Evolutionary conservation across 1,284 basidiomycete genomes (phyloP).

Genomic region (Puccinia polysora): DNA sequence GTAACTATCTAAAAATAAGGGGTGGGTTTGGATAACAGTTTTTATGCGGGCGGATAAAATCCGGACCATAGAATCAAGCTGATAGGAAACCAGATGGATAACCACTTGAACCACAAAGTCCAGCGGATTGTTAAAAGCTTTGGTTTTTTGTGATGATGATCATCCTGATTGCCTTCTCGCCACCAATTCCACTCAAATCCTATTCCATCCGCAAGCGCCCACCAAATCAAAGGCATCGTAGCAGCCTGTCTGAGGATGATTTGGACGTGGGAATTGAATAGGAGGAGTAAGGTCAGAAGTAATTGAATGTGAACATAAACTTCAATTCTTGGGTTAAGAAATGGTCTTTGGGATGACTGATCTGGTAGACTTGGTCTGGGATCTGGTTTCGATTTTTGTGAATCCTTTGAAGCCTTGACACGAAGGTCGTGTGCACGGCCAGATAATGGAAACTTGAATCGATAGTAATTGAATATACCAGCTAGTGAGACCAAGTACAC

Average conservation of each 20-base stretch:
- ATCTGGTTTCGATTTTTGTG: too few species aligned
- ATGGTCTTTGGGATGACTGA: background rate
- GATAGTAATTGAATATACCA: slow-evolving; percentile 6
- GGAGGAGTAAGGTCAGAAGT: background rate
- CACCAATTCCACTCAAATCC: background rate
- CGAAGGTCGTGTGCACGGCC: background rate
- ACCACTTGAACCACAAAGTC: slow-evolving; percentile 17
- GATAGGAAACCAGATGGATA: slow-evolving; percentile 10
- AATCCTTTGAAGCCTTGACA: background rate
- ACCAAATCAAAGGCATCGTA: slow-evolving; percentile 29
- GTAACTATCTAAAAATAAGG: too few species aligned
- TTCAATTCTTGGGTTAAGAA: background rate
- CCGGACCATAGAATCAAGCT: slow-evolving; percentile 28
- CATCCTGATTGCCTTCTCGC: background rate
- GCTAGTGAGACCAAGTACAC: slow-evolving; percentile 17
- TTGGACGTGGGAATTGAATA: slow-evolving; percentile 38
- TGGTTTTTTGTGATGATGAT: background rate
- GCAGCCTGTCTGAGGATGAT: slow-evolving; percentile 27
- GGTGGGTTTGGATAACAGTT: too few species aligned
- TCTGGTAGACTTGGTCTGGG: background rate
- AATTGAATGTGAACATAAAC: slow-evolving; percentile 28
- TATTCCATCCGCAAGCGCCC: slow-evolving; percentile 22
- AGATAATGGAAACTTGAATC: background rate
- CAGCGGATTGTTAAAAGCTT: background rate
- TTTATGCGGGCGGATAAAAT: slow-evolving; percentile 35